Base-by-base conservation (phyloP, 306 rosid species). In the Phaseolus lunatus region DNA sequence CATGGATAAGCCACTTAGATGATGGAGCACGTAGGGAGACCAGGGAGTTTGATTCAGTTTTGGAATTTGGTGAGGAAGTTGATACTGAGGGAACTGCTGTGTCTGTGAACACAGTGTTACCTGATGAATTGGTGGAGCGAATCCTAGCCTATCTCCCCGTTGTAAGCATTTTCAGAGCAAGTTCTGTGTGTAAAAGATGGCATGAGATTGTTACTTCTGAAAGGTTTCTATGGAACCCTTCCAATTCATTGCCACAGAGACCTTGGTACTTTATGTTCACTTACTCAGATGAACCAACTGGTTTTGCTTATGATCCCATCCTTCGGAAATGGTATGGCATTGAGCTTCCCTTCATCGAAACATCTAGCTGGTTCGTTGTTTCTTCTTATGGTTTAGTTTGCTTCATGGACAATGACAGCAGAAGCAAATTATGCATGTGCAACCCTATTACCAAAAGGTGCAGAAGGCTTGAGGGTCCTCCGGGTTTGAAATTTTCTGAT, bases 201-300 rank as follows among this genome's bases (percentile, higher is more conserved):
- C 35, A 84, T 29, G 96, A 84, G 61, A 89, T 96, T 66, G 85
- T 96, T 35, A 79, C 89, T 83, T 91, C 98, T 1, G 79, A 76
- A 23, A 89, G 88, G 78, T 95, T 92, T 80, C 22, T 88, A 16
- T 90, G 93, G 91, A 92, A 85, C 77, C 88, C 83, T 71, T 86
- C 97, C 0, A 70, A 70, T 22, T 78, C 80, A 31, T 80, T 80
- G 8, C 80, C 94, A 0, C 98, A 92, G 64, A 92, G 91, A 72
- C 98, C 99, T 15, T 96, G 99, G 99, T 92, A 96, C 82, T 92
- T 83, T 75, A 96, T 96, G 99, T 96, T 96, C 67, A 96, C 97
- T 1, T 83, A 86, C 86, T 85, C 89, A 18, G 90, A 86, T 65
- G 96, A 92, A 27, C 89, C 99, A 53, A 70, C 70, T 24, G 97